Base-by-base conservation (phyloP, 164 flowering plant species). In the Macadamia integrifolia region DNA sequence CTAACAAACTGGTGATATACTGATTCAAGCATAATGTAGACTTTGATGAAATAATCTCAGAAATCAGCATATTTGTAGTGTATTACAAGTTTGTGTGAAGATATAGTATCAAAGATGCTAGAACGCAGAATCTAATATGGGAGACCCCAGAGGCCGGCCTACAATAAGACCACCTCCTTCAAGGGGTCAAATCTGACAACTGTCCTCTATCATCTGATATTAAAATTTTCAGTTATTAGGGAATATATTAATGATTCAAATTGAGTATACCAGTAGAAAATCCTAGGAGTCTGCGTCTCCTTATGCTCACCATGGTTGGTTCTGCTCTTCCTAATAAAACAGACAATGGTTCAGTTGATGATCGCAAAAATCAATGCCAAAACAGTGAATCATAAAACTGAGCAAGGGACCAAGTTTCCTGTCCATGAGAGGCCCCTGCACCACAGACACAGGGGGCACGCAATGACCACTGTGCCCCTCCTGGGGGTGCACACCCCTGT, bases 201-300 rank as follows among this genome's bases (percentile, higher is more conserved):
- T 28, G 32, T 44, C 64, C 30, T 60, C 13, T 59, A 49, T 43
- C 18, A 18, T 55, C 15, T 67, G 23, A 60, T 23, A 23, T 23
- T 23, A 23, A 23, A 23, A 23, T 35, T 0, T 35, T 35, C 40
- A 2, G 40, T 35, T 35, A 2, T 35, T 5, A 0, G 5, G 40
- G 40, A 35, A 35, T 2, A 35, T 56, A 29, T 53, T 55, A 59
- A 7, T 17, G n/a, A 23, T 31, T 52, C 15, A 52, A 42, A 71
- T 40, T 61, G 2, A 63, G 17, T 57, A 58, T 87, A 90, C 96
- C 95, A 31, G 89, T 56, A 71, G 82, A 80, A 62, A 86, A 83
- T 72, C 88, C 91, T 75, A 90, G 69, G 53, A 86, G 88, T 72
- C 70, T 90, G 74, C 96, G 93, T 76, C 97, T 82, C 55, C 98